A percentile compares a stretch with the other conserved stretches of the same genome.
Evolutionary conservation across 768 basidiomycete species (phyloP).

Genomic region (Amanita fuliginea): DNA sequence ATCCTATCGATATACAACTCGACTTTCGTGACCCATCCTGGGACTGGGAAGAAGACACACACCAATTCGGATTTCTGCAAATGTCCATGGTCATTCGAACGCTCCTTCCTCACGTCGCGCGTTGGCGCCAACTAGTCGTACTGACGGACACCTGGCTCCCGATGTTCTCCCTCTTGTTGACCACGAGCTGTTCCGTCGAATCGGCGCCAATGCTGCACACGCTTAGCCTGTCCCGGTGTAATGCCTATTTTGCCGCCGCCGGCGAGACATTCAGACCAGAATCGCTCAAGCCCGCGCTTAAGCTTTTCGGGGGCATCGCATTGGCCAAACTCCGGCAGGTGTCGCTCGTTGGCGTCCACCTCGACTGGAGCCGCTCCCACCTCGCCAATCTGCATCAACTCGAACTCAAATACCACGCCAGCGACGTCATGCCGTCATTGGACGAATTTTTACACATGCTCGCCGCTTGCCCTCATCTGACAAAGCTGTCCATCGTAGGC

Average conservation of each 20-base stretch:
- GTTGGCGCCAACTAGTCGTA: constrained; percentile 40
- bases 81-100: constrained; percentile 36
- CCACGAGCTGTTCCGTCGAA: constrained; percentile 19
- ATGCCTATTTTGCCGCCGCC: constrained; percentile 39
- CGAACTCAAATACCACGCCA: constrained; percentile 45
- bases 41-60: constrained; percentile 42
- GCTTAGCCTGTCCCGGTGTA: constrained; percentile 42
- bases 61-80: constrained; percentile 28
- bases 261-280: constrained; percentile 35
- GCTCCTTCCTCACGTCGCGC: constrained; percentile 30
- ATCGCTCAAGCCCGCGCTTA: constrained; percentile 24
- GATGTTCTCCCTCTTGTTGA: constrained; percentile 38
- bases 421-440: constrained; percentile 43
- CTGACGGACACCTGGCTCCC: constrained; percentile 52
- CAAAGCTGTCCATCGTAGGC: constrained; percentile 36
- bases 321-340: constrained; percentile 26
- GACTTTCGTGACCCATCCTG: constrained; percentile 50
- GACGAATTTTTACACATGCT: constrained; percentile 34
- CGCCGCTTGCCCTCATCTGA: constrained; percentile 27
- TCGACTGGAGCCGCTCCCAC: constrained; percentile 36
- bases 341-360: constrained; percentile 43
- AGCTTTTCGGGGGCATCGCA: constrained; percentile 31
- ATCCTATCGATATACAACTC: constrained; percentile 39
- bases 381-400: constrained; percentile 33
- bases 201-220: constrained; percentile 25